Evolutionary conservation across 2,329 filamentous ascomycete species (phyloP).

Genomic region (Cladosporium cucumerinum): DNA sequence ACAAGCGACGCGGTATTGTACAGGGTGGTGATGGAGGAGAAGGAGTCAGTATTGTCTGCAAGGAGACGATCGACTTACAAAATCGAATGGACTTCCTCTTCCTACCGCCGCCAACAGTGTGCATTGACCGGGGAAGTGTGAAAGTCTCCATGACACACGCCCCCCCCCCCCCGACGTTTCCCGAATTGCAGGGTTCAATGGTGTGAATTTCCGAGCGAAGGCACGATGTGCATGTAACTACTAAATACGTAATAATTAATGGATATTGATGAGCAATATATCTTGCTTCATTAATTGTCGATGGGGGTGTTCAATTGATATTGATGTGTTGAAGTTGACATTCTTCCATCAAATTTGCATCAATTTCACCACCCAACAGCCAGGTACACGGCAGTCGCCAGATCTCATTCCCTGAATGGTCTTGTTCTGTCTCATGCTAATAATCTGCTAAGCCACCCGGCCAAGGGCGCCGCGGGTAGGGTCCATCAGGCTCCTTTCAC

Average conservation of each 20-base stretch:
- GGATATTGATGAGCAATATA: neutral
- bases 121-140: slow-evolving; percentile 9
- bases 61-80: slow-evolving; percentile 13
- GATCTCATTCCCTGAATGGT: neutral
- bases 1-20: slow-evolving; percentile 5
- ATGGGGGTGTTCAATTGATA: neutral
- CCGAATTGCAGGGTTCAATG: neutral
- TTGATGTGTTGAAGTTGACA: neutral
- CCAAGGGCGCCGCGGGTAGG: neutral
- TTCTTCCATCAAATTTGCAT: neutral
- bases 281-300: neutral
- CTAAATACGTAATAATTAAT: neutral
- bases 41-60: slow-evolving; percentile 6
- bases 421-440: neutral
- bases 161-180: neutral
- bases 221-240: neutral
- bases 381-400: neutral
- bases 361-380: neutral
- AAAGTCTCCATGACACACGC: neutral
- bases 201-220: neutral
- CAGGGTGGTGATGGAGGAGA: slow-evolving; percentile 7
- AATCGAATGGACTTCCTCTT: slow-evolving; percentile 15
- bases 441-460: neutral
- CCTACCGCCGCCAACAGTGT: neutral
- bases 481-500: slow-evolving; percentile 2